phyloP scores from a whole-genome alignment of 23 red algal species.

The Agarophyton chilense region DNA sequence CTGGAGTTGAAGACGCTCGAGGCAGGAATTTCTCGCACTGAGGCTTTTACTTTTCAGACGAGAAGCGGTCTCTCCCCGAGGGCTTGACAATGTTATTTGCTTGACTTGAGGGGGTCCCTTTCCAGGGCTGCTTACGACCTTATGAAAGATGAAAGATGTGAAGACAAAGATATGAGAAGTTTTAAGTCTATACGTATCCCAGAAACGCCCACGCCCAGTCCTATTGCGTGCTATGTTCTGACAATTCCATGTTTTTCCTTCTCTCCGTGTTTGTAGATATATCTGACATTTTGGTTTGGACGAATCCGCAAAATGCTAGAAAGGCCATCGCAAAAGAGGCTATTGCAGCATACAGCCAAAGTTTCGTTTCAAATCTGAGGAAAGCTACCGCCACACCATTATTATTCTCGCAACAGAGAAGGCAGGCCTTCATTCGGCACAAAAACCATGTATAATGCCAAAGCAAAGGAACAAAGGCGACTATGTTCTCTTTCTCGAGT shows the following conservation, averaged over 20 bases:
- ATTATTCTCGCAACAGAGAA: constrained; percentile 20
- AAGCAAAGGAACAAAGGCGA: background rate
- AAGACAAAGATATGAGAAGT: background rate
- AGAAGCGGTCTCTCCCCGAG: background rate
- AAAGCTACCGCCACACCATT: background rate
- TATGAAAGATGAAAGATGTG: constrained; percentile 11
- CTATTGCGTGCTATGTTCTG: background rate
- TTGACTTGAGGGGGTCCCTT: background rate
- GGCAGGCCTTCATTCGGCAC: background rate
- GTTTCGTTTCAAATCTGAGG: background rate
- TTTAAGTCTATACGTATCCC: background rate
- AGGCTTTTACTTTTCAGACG: background rate
- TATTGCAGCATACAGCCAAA: background rate
- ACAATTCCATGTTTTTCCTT: background rate
- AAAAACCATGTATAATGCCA: background rate
- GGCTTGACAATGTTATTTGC: background rate
- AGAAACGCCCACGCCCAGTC: background rate
- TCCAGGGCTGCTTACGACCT: background rate
- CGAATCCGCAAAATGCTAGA: background rate
- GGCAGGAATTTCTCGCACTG: background rate
- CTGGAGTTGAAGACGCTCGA: background rate
- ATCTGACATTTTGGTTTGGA: background rate
- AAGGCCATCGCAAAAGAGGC: background rate
- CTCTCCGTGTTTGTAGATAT: background rate
- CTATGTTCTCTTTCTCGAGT: background rate